Conservation (phyloP, 1,284 basidiomycete genomes). For the Rhodotorula sp. region DNA sequence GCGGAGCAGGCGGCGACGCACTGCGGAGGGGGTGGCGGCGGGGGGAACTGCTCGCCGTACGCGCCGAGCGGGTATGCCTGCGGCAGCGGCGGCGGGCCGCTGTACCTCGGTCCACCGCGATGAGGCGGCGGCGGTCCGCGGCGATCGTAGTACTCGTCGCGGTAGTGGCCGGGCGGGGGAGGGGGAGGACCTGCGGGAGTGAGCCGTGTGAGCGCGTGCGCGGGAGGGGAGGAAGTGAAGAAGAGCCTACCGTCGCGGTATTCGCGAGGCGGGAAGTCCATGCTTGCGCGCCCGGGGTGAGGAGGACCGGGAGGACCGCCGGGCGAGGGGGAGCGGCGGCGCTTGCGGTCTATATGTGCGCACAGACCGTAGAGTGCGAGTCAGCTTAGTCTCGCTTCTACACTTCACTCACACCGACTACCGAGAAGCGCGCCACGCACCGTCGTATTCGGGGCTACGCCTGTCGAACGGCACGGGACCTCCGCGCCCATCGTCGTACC, state of each 20-base stretch:
- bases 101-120: not conserved
- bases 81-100: not conserved
- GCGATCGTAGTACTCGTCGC: slow-evolving; percentile 1
- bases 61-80: not conserved
- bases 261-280: slow-evolving; percentile 12
- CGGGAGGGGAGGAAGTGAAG: too few species aligned
- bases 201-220: too few species aligned
- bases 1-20: not conserved
- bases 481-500: slow-evolving; percentile 4
- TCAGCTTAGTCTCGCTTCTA: too few species aligned
- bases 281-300: not conserved
- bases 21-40: slow-evolving; percentile 8
- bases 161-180: not conserved
- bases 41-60: not conserved
- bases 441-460: not conserved
- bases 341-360: slow-evolving; percentile 29
- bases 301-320: slow-evolving; percentile 15
- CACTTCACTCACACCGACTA: fast-evolving
- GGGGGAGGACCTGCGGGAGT: not conserved
- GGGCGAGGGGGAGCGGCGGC: slow-evolving; percentile 19
- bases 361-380: too few species aligned
- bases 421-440: not conserved
- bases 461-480: not conserved
- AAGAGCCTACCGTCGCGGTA: slow-evolving; percentile 3
- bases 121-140: not conserved